phyloP scores from a whole-genome alignment of 2,329 filamentous ascomycete species.

The Ceratocystis smalleyi region DNA sequence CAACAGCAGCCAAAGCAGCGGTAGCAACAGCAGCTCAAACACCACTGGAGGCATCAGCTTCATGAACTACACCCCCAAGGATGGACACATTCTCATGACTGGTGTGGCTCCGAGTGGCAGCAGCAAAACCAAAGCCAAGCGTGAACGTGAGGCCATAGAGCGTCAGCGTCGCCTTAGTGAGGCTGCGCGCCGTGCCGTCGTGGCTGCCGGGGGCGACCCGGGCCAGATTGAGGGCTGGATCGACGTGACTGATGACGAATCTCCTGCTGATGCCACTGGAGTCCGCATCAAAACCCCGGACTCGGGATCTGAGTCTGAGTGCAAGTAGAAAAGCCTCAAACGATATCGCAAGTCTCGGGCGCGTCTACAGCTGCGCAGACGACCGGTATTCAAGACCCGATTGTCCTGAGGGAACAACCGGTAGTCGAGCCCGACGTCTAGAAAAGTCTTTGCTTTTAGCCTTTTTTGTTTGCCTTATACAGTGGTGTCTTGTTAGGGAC shows the following conservation, averaged over 20 bases:
- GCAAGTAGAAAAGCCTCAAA: no score
- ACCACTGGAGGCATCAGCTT: conserved; percentile 34
- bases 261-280: not conserved
- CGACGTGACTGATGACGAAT: not conserved
- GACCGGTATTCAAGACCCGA: no score
- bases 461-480: no score
- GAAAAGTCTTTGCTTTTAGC: no score
- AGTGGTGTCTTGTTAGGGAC: no score
- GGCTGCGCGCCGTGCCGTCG: conserved; percentile 27
- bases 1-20: not conserved
- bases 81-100: conserved; percentile 63
- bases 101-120: conserved; percentile 85
- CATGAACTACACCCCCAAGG: conserved; percentile 77
- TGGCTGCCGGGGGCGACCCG: not conserved
- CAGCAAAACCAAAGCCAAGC: conserved; percentile 82
- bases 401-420: no score
- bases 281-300: no score
- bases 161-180: conserved; percentile 44
- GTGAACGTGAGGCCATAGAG: conserved; percentile 62
- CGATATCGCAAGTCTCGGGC: no score
- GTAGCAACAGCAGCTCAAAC: conserved; percentile 20
- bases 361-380: no score
- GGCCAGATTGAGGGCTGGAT: not conserved
- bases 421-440: no score
- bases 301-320: no score